Percentiles rank a stretch among this genome's conserved stretches.
phyloP scores from a whole-genome alignment of 208 protist genomes.

The Vickermania ingenoplastis region DNA sequence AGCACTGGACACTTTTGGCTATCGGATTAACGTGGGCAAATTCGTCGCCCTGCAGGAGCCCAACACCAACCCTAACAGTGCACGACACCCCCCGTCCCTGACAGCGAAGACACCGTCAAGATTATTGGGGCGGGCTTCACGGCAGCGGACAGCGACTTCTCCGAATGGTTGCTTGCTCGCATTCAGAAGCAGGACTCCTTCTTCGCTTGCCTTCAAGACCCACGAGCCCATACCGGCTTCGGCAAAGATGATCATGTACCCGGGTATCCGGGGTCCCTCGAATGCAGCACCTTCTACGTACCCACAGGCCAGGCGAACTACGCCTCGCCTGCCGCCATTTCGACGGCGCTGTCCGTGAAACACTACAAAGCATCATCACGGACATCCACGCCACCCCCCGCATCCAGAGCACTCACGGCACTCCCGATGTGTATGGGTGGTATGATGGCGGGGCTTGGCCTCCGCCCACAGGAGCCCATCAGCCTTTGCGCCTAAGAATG shows the following conservation, averaged over 20 bases:
- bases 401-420: constrained; percentile 3
- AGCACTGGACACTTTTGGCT: constrained; percentile 5
- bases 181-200: constrained; percentile 5
- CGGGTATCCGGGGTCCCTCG: constrained; percentile 9
- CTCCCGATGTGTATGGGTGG: constrained; percentile 15
- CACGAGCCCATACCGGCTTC: constrained; percentile 1
- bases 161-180: constrained; percentile 2
- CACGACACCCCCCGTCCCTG: background rate
- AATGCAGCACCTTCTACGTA: constrained; percentile 15
- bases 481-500: constrained; percentile 11
- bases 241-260: constrained; percentile 8
- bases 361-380: constrained; percentile 7
- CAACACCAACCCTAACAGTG: background rate
- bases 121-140: constrained; percentile 18
- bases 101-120: no score
- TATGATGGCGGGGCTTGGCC: constrained; percentile 14
- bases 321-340: constrained; percentile 9
- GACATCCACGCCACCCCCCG: background rate
- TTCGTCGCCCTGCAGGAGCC: constrained; percentile 4
- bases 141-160: background rate
- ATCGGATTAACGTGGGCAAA: constrained; percentile 19
- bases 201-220: no score
- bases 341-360: constrained; percentile 7
- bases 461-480: constrained; percentile 12
- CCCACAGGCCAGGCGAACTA: constrained; percentile 6